Base-by-base conservation (phyloP, 176 grass and related monocot species). In the Avena atlantica region DNA sequence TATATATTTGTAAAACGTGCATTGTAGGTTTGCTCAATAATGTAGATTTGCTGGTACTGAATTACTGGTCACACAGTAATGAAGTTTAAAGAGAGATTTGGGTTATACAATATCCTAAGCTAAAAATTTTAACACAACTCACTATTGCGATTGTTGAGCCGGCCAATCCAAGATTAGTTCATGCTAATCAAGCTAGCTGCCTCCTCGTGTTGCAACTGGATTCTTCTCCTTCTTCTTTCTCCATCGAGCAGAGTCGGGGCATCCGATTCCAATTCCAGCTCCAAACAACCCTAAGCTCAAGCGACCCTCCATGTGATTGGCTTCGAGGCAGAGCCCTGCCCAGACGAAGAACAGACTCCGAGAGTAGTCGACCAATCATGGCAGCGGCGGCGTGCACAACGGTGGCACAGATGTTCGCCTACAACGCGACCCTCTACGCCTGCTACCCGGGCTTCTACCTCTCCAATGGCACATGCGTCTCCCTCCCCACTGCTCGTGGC, bases 401-500 rank as follows among this genome's bases (percentile, higher is more conserved):
- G 66, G 69, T 76, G 59, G 69, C 86, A 24, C 79, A 53, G 65
- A 92, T 90, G 88, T 94, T 98, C 88, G 84, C 81, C 47, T 94
- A 89, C 87, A 98, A 95, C 76, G 84, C 84, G 15, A 89, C 84
- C 7, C 90, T 92, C 5, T 98, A 93, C 89, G 84, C 92, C 19
- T 98, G 96, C 90, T 83, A 94, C 36, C 96, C 96, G 7, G 96
- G 96, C 0, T 86, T 74, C 84, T 95, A 94, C 86, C 64, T 88
- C 86, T 73, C 31, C 52, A 19, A 37, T 73, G 89, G 70, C 7
- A 85, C 61, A 76, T 91, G 91, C 76, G 53, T 49, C 69, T 31
- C 60, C 25, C 70, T 89, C 47, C 31, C 56, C 4, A 51, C 20
- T 2, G 2, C 70, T 19, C 19, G 51, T 52, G 16, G 20, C 65